These are phyloP conservation scores for Rhinocladiella similis DNA, from an alignment of 2,329 filamentous ascomycete genomes.

Conservation along the genomic window DNA sequence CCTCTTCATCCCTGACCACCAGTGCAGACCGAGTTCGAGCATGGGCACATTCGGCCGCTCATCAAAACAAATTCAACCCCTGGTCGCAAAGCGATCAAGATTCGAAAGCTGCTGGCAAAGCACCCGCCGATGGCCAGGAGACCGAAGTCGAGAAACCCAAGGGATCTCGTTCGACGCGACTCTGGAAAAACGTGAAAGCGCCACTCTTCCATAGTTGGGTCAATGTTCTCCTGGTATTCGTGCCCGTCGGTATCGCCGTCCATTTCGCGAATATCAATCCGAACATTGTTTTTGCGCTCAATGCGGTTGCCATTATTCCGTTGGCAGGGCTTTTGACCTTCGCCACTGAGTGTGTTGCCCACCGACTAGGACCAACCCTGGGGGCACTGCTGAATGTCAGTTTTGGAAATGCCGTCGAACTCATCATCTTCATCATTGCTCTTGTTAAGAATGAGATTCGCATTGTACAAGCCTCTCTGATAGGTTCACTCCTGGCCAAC, in stretches of 20 bases:
- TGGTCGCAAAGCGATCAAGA: conserved; percentile 17
- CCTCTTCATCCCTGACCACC: neutral
- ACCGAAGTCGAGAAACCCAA: conserved; percentile 17
- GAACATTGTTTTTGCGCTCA: conserved; percentile 76
- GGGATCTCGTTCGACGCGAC: conserved; percentile 10
- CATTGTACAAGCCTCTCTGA: conserved; percentile 89
- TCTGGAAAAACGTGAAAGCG: conserved; percentile 49
- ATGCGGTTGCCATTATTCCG: conserved; percentile 90
- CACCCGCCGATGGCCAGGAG: conserved; percentile 2
- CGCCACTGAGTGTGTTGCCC: conserved; percentile 83
- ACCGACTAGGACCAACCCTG: conserved; percentile 71
- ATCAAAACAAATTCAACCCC: conserved; percentile 28
- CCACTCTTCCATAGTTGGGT: conserved; percentile 82
- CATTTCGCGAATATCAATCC: conserved; percentile 63
- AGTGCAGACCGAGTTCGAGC: conserved; percentile 23
- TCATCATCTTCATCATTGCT: conserved; percentile 71
- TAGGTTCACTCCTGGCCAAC: conserved; percentile 90
- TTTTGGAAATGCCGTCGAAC: conserved; percentile 87
- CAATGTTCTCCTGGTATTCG: conserved; percentile 76
- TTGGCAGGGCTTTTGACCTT: conserved; percentile 85
- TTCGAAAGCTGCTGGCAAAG: neutral
- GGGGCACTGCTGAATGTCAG: conserved; percentile 87
- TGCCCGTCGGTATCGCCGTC: conserved; percentile 76
- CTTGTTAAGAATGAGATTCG: conserved; percentile 70
- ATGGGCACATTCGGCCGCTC: conserved; percentile 28